Conservation (phyloP, 2,329 filamentous ascomycete species). For the Alternaria sp. region DNA sequence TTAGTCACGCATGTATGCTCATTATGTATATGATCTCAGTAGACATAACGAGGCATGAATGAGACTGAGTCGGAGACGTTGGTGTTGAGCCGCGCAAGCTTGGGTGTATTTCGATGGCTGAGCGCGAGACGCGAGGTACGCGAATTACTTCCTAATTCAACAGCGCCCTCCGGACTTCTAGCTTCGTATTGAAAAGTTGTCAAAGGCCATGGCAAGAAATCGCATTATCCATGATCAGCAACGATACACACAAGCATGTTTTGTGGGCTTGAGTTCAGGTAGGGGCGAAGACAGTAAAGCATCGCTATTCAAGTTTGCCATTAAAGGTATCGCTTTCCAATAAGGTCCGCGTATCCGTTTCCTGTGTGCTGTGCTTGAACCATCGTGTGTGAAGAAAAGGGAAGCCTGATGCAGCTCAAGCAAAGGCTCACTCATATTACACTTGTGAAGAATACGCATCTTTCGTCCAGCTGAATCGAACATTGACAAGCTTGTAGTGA, state of each 20-base stretch:
- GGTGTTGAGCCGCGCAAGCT: neutral
- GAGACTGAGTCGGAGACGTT: neutral
- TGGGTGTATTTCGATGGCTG: neutral
- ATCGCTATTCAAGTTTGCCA: neutral
- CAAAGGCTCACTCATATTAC: constrained; percentile 38
- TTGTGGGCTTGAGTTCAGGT: neutral
- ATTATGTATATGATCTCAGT: neutral
- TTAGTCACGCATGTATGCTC: too few relatives aligned
- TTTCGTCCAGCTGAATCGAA: constrained; percentile 29
- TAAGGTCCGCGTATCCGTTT: neutral
- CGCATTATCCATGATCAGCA: neutral
- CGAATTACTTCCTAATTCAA: neutral
- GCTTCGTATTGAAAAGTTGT: neutral
- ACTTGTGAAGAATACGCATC: constrained; percentile 26
- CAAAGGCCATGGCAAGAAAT: neutral
- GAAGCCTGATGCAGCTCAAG: constrained; percentile 28
- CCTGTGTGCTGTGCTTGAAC: constrained; percentile 2
- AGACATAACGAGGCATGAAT: neutral
- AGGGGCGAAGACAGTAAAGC: neutral
- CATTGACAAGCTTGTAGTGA: constrained; percentile 37
- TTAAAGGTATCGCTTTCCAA: neutral
- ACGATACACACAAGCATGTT: neutral
- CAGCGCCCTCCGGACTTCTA: neutral
- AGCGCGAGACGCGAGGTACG: neutral
- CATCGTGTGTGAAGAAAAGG: constrained; percentile 14